Evolutionary conservation across 2,329 filamentous ascomycete genomes (phyloP).

Genomic region (Penicillium crustosum): DNA sequence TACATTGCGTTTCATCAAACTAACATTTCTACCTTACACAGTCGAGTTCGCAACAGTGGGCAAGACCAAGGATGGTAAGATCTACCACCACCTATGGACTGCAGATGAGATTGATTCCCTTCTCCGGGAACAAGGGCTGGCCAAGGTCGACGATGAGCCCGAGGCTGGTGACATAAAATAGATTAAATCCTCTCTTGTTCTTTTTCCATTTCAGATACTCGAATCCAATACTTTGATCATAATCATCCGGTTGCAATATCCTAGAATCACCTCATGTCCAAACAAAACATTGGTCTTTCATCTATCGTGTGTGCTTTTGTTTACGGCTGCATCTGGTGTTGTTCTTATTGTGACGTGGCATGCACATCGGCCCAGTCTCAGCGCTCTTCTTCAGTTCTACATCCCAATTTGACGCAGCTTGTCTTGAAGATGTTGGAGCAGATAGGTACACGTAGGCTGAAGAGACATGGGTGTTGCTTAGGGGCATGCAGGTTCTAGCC

Average conservation of each 20-base stretch:
- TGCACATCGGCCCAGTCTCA: constrained; percentile 27
- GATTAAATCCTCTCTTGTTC: constrained; percentile 27
- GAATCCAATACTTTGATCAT: constrained; percentile 31
- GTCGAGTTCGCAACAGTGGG: constrained; percentile 98
- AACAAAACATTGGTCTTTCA: neutral
- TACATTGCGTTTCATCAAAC: constrained; percentile 5
- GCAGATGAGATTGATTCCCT: constrained; percentile 94
- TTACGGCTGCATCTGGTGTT: constrained; percentile 29
- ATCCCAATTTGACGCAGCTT: constrained; percentile 20
- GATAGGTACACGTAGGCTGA: constrained; percentile 34
- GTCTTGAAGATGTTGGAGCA: constrained; percentile 14
- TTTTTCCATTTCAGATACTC: constrained; percentile 26
- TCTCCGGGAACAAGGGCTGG: constrained; percentile 92
- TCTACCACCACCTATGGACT: constrained; percentile 97
- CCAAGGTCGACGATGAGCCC: constrained; percentile 71
- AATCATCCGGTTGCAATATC: constrained; percentile 17
- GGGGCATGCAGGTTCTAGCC: constrained; percentile 15
- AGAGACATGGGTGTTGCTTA: constrained; percentile 10
- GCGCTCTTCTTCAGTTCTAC: constrained; percentile 20
- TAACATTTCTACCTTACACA: constrained; percentile 41
- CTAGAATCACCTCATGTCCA: constrained; percentile 4
- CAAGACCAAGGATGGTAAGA: constrained; percentile 89
- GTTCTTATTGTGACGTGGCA: constrained; percentile 37
- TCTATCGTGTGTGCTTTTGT: neutral
- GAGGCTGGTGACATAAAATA: constrained; percentile 55